Evolutionary conservation across 495 filamentous ascomycete species (phyloP), one percentile per base, ranked within the genome.

Genomic region (Astrothelium macrocarpum): DNA sequence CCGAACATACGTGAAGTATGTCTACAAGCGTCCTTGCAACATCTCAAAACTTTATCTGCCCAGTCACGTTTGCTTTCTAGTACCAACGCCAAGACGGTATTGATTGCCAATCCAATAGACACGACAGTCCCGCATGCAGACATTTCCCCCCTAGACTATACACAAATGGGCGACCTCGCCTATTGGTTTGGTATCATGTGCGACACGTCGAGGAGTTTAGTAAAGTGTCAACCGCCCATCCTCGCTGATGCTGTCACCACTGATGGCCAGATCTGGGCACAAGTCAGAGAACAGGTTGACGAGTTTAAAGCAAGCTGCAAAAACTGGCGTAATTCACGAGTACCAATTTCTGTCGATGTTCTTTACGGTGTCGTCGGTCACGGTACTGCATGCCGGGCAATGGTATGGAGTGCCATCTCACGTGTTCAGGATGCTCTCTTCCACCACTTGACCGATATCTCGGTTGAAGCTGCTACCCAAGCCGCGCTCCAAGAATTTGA

Each of bases 281-380:
- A 56, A 56, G 49, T 56, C 25, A 12, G 49, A 16, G 12, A 56
- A 9, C 49, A 56, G 49, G 49, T 56, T 20, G 49, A 56, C 20
- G 49, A 56, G 49, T 56, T 56, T 25, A 56, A 56, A 56, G 49
- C 49, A 26, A 29, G 49, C 25, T 56, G 49, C 49, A 56, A 56
- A 20, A 56, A 56, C 20, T 56, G 49, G 49, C 49, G 49, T 20
- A 56, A 56, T 16, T 56, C 49, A 16, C 49, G 49, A 56, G 49
- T 56, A 10, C 49, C 49, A 26, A 56, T 56, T 28, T 56, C 49
- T 16, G 16, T 56, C 16, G 49, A 56, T 29, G 49, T 56, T 3
- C 49, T 56, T 16, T 56, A 56, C 29, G 49, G 49, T 20, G 49
- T 56, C 25, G 49, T 56, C 11, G 49, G 49, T 10, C 49, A 56